A percentile compares a stretch with the other conserved stretches of the same genome.
phyloP scores from a whole-genome alignment of 257 asterid species.

The Fraxinus pennsylvanica region DNA sequence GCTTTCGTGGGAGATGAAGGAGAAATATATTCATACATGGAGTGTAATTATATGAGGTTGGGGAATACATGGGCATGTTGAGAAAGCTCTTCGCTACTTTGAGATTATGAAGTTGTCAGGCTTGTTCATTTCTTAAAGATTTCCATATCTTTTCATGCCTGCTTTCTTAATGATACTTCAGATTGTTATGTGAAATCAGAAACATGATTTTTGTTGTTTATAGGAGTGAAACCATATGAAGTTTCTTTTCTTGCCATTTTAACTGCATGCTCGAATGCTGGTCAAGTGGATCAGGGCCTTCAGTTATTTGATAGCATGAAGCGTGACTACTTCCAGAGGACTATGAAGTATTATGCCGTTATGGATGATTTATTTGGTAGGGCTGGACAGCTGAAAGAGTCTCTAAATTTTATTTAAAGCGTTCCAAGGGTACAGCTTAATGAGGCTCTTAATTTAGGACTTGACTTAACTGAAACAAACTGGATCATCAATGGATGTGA shows the following conservation, averaged over 20 bases:
- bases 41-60: constrained; percentile 46
- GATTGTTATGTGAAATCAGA: not conserved
- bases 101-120: constrained; percentile 37
- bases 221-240: constrained; percentile 42
- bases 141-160: not conserved
- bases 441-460: no score
- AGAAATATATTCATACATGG: constrained; percentile 43
- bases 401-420: constrained; percentile 34
- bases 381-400: constrained; percentile 41
- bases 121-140: not conserved
- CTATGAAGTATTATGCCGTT: constrained; percentile 44
- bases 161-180: not conserved
- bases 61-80: constrained; percentile 41
- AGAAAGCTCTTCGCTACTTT: constrained; percentile 40
- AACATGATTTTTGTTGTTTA: constrained; percentile 2
- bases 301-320: constrained; percentile 36
- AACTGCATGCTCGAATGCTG: constrained; percentile 45
- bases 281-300: constrained; percentile 41
- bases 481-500: no score
- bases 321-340: constrained; percentile 29
- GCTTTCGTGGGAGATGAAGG: constrained; percentile 32
- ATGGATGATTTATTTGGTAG: constrained; percentile 43
- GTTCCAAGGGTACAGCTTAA: constrained; percentile 22
- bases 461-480: no score
- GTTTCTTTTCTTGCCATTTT: constrained; percentile 38